Percentiles rank a stretch among this genome's conserved stretches.
Evolutionary conservation across 495 filamentous ascomycete genomes (phyloP).

Genomic region (Lasiosphaeria hispida): DNA sequence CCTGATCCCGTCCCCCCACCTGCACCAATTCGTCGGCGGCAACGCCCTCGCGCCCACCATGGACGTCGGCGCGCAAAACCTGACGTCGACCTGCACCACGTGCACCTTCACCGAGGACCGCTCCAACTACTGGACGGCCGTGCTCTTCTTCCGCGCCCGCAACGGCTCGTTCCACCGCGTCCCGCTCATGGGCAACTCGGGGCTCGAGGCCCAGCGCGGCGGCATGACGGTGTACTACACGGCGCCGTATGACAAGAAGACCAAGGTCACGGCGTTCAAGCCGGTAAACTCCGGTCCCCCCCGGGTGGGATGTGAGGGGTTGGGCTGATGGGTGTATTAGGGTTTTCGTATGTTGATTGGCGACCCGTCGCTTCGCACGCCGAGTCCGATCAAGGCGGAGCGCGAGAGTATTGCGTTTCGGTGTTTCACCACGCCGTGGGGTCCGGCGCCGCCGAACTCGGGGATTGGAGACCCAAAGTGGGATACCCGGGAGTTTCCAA

Average conservation of each 20-base stretch:
- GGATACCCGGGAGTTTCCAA: slow-evolving; percentile 16
- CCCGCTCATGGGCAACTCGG: slow-evolving; percentile 20
- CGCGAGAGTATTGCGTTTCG: slow-evolving; percentile 18
- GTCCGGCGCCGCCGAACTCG: slow-evolving; percentile 15
- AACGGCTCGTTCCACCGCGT: slow-evolving; percentile 35
- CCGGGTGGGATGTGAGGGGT: too few species aligned
- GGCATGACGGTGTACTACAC: slow-evolving; percentile 43
- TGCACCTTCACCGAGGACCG: slow-evolving; percentile 39
- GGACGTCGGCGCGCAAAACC: slow-evolving; percentile 25
- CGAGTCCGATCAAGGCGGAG: slow-evolving; percentile 11
- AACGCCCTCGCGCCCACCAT: slow-evolving; percentile 39
- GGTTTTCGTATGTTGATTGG: slow-evolving; percentile 73
- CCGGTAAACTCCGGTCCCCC: slow-evolving; percentile 21
- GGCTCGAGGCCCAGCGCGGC: slow-evolving; percentile 20
- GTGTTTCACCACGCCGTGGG: slow-evolving; percentile 18
- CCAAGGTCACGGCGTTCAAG: slow-evolving; percentile 41
- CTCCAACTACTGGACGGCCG: slow-evolving; percentile 47
- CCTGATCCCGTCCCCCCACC: slow-evolving; percentile 35
- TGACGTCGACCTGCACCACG: slow-evolving; percentile 31
- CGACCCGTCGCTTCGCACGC: slow-evolving; percentile 42
- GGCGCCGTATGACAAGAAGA: slow-evolving; percentile 30
- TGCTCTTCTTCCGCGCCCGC: slow-evolving; percentile 2
- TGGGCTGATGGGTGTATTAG: not conserved
- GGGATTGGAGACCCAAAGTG: slow-evolving; percentile 12
- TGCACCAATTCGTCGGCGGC: slow-evolving; percentile 39